phyloP scores from a whole-genome alignment of 371 early-diverging fungal species.

The Blastocladiella emersonii region DNA sequence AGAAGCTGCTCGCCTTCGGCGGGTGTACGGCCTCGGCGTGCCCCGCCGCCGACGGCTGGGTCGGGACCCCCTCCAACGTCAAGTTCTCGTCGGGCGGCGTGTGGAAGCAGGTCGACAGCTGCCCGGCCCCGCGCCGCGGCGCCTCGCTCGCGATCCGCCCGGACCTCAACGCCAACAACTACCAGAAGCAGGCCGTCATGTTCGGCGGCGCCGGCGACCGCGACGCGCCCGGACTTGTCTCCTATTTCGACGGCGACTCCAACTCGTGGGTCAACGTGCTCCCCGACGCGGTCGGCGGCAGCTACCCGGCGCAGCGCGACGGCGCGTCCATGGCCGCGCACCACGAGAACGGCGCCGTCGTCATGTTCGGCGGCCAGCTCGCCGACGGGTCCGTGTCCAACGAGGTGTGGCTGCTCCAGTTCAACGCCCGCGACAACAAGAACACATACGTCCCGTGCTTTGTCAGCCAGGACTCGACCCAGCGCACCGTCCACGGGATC shows the following conservation, averaged over 20 bases:
- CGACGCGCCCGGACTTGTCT: not conserved
- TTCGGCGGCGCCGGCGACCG: not conserved
- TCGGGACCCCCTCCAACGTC: not conserved
- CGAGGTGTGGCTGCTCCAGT: conserved; percentile 1
- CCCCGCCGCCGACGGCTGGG: not conserved
- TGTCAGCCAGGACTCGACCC: not conserved
- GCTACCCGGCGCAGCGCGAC: not conserved
- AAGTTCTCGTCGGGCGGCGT: not conserved
- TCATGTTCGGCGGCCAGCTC: not conserved
- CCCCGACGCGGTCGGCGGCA: not conserved
- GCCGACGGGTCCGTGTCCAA: not conserved
- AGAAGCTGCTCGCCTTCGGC: not conserved
- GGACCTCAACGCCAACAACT: not conserved
- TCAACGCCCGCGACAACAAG: not conserved
- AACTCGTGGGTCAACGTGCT: not conserved
- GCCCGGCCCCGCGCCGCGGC: not conserved
- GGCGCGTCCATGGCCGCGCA: not conserved
- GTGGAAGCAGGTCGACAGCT: not conserved
- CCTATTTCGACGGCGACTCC: not conserved
- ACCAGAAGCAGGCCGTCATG: not conserved
- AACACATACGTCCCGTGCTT: not conserved
- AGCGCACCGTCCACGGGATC: not conserved
- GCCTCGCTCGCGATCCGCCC: not conserved
- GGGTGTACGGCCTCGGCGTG: not conserved
- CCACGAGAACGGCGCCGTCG: not conserved